Conservation (phyloP, 495 filamentous ascomycete species). For the Poronia punctata region DNA sequence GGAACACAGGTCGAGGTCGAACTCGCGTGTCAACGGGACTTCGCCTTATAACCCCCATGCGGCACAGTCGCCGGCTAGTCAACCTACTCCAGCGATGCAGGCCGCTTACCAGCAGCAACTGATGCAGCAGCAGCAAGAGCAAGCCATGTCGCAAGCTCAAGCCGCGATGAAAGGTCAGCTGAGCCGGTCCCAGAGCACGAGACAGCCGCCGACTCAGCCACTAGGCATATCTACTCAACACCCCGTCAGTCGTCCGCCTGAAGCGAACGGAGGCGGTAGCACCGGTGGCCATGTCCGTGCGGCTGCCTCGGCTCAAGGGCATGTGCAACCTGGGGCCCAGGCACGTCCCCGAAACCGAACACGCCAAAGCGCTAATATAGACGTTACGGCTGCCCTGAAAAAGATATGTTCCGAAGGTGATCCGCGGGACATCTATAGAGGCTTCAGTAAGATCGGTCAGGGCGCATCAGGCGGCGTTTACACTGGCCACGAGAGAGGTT, state of each 20-base stretch:
- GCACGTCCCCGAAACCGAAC: constrained; percentile 59
- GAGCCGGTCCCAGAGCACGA: constrained; percentile 59
- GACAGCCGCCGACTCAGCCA: constrained; percentile 38
- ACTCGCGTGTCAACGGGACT: constrained; percentile 44
- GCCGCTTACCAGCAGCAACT: constrained; percentile 62
- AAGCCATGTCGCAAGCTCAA: constrained; percentile 68
- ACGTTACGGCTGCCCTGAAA: constrained; percentile 76
- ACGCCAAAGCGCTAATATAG: constrained; percentile 64
- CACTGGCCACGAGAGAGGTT: constrained; percentile 78
- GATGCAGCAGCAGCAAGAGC: constrained; percentile 65
- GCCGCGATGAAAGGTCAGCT: constrained; percentile 49
- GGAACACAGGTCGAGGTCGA: constrained; percentile 48
- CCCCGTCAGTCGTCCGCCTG: constrained; percentile 45
- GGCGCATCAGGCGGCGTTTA: constrained; percentile 95
- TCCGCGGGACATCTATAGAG: constrained; percentile 77
- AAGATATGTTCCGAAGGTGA: constrained; percentile 86
- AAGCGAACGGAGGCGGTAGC: constrained; percentile 51
- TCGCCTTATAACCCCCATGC: constrained; percentile 31
- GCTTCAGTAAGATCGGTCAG: constrained; percentile 92
- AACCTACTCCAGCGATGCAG: constrained; percentile 27
- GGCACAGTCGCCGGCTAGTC: constrained; percentile 23
- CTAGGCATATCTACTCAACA: constrained; percentile 51
- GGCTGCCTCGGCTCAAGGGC: constrained; percentile 37
- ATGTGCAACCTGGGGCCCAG: constrained; percentile 25
- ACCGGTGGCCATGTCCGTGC: constrained; percentile 33